Evolutionary conservation across 495 filamentous ascomycete genomes (phyloP), one percentile per base, ranked within the genome.

Genomic region (Penicillium parvum): DNA sequence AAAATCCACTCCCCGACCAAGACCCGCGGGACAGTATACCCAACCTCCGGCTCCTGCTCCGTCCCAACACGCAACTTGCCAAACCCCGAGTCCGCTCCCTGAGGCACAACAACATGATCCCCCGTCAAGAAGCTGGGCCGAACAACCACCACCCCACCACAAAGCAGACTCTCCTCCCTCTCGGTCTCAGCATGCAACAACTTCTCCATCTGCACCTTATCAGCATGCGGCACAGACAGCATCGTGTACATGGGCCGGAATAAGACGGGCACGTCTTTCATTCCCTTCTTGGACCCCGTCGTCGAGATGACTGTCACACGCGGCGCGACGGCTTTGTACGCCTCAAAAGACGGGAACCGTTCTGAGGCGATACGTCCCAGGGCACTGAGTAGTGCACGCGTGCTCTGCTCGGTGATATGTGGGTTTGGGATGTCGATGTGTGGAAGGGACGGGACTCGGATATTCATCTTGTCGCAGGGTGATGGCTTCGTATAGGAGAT

Each of bases 1-100:
- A 63, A 73, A 28, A 74, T 55, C 62, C 68, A 74, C 37, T 45
- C 36, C 3, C 71, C 71, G 42, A 71, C 58, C 57, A 69, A 61
- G 40, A 52, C 52, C 43, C 61, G 41, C 18, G 48, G 44, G 33
- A 74, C 59, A 8, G 51, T 58, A 59, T 73, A 74, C 16, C 71
- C 71, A 28, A 64, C 37, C 20, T 52, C 71, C 20, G 61, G 63
- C 23, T 39, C 39, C 35, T 40, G 45, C 47, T 57, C 70, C 34
- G 53, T 61, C 7, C 65, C 72, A 20, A 47, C 67, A 33, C 53
- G 55, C 14, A 73, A 43, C 18, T 45, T 47, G 19, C 28, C 40
- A 38, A 32, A 37, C 8, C 52, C 56, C 6, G 30, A 33, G 5
- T 44, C 52, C 25, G 34, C 43, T 3, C 43, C 45, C 11, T 14